These are phyloP conservation scores for Botrytis cinerea DNA, from an alignment of 2,329 filamentous ascomycete species.

Conservation along the genomic window DNA sequence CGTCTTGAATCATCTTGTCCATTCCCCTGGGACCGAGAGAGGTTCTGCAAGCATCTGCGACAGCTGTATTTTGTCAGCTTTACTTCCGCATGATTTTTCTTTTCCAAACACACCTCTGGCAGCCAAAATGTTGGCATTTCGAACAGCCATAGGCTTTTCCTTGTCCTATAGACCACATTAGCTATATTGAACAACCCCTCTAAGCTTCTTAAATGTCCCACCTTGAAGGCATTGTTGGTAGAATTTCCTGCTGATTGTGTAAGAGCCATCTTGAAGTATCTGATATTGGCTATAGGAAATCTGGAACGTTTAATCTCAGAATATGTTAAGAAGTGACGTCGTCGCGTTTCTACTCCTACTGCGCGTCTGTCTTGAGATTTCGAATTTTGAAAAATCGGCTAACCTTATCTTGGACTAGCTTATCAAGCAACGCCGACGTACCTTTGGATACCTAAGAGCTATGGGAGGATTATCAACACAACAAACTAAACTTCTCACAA, in stretches of 20 bases:
- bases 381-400: constrained; percentile 23
- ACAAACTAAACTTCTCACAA: constrained; percentile 21
- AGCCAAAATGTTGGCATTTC: constrained; percentile 94
- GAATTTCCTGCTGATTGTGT: constrained; percentile 44
- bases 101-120: constrained; percentile 70
- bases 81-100: constrained; percentile 27
- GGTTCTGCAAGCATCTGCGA: constrained; percentile 95
- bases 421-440: constrained; percentile 25
- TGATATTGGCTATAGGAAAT: constrained; percentile 27
- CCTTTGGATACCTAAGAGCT: constrained; percentile 27
- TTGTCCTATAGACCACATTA: constrained; percentile 59
- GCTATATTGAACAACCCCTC: constrained; percentile 31
- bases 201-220: constrained; percentile 32
- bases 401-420: constrained; percentile 25
- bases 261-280: constrained; percentile 49
- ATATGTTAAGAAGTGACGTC: constrained; percentile 23
- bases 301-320: constrained; percentile 14
- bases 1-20: constrained; percentile 66
- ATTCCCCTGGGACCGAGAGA: constrained; percentile 57
- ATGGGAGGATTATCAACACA: constrained; percentile 25
- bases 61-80: constrained; percentile 58
- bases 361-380: constrained; percentile 23
- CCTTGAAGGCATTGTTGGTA: constrained; percentile 66
- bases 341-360: constrained; percentile 26
- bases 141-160: constrained; percentile 98